Evolutionary conservation across 2,329 filamentous ascomycete genomes (phyloP).

Genomic region (Daldinia eschscholtzii): DNA sequence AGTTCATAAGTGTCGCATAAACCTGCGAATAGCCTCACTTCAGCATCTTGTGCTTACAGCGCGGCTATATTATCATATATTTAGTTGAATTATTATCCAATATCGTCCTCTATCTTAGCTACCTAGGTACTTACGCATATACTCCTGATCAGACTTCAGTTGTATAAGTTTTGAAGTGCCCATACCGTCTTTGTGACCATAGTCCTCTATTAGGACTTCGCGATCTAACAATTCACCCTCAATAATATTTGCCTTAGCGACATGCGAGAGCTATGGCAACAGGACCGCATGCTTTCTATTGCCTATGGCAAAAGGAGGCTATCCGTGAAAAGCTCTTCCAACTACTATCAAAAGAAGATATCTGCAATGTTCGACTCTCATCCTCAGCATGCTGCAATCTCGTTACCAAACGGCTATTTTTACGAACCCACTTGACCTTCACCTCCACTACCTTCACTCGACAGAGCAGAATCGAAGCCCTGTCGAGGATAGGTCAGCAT

Average conservation of each 20-base stretch:
- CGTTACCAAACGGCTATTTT: conserved; percentile 77
- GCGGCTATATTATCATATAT: conserved; percentile 40
- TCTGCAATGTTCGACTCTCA: conserved; percentile 73
- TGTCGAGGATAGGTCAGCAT: conserved; percentile 82
- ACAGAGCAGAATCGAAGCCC: conserved; percentile 77
- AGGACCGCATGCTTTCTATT: conserved; percentile 64
- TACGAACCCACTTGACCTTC: conserved; percentile 77
- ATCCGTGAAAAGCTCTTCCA: conserved; percentile 66
- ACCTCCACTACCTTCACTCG: conserved; percentile 81
- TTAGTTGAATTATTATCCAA: conserved; percentile 21
- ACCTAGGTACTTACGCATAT: conserved; percentile 17
- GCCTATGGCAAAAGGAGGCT: conserved; percentile 66
- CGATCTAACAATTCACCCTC: conserved; percentile 33
- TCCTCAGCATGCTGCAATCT: conserved; percentile 78
- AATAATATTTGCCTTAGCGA: conserved; percentile 51
- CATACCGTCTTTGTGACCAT: conserved; percentile 30
- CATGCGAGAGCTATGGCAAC: conserved; percentile 67
- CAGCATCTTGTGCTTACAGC: conserved; percentile 45
- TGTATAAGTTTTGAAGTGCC: conserved; percentile 17
- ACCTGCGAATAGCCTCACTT: conserved; percentile 53
- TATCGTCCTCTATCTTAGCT: conserved; percentile 33
- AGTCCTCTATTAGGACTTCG: conserved; percentile 25
- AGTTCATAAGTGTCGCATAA: conserved; percentile 49
- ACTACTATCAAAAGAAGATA: conserved; percentile 63
- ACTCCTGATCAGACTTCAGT: conserved; percentile 19